A percentile compares a stretch with the other conserved stretches of the same genome.
Evolutionary conservation across 1,139 yeast genomes (phyloP).

Genomic region (Cylindricascospora bacillispora): DNA sequence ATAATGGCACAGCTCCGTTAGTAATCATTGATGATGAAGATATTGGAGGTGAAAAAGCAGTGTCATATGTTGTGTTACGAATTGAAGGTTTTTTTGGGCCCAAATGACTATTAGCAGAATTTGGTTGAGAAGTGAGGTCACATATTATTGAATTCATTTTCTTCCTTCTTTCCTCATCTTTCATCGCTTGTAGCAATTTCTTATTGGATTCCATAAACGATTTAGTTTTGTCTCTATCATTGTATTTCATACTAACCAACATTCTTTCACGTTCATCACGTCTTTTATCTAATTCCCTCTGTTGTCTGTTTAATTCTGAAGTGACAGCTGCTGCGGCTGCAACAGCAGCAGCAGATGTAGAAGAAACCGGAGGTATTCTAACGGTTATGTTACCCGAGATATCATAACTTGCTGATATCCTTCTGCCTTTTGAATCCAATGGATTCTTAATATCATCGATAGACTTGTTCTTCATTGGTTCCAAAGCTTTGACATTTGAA

Average conservation of each 20-base stretch:
- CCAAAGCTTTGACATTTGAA: too few species aligned
- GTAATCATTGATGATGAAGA: too few species aligned
- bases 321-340: slow-evolving; percentile 1
- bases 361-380: slow-evolving; percentile 1
- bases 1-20: too few species aligned
- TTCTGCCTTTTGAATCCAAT: slow-evolving; percentile 1
- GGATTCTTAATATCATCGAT: background rate
- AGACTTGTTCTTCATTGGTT: slow-evolving; percentile 1
- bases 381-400: slow-evolving; percentile 2
- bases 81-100: too few species aligned
- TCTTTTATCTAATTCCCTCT: slow-evolving; percentile 20
- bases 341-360: slow-evolving; percentile 1
- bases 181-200: slow-evolving; percentile 21
- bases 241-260: slow-evolving; percentile 24
- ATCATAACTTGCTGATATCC: slow-evolving; percentile 3
- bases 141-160: slow-evolving; percentile 17
- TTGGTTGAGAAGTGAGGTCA: slow-evolving; percentile 3
- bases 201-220: slow-evolving; percentile 24
- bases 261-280: slow-evolving; percentile 23
- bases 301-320: slow-evolving; percentile 10
- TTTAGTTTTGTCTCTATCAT: slow-evolving; percentile 23
- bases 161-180: slow-evolving; percentile 23
- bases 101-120: too few species aligned
- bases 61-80: too few species aligned
- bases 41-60: too few species aligned